Evolutionary conservation across 73 alveolate genomes (phyloP), one percentile per base, ranked within the genome.

Genomic region (Effrenium voratum): DNA sequence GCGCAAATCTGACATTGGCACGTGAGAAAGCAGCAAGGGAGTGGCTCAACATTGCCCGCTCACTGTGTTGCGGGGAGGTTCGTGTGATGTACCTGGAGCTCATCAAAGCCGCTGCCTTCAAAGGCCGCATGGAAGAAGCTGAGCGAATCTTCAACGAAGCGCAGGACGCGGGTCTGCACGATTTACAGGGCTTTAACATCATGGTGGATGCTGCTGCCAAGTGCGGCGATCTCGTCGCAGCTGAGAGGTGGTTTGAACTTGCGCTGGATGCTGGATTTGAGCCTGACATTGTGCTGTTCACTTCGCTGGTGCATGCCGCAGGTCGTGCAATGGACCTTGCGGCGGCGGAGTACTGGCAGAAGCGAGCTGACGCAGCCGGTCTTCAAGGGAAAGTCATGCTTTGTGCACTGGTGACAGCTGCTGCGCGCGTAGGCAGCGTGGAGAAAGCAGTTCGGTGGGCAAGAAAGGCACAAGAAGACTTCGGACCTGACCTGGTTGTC

Each of bases 281-380:
- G 43, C 95, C 95, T 47, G 95, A 88, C 85, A 66, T 88, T 10
- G 95, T 88, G 32, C 95, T 88, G 8, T 88, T 88, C 72, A 66
- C 95, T 10, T 88, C 95, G n/a, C 34, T 88, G 57, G 95, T 88
- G n/a, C 86, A 88, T 32, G 95, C 95, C 12, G 95, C 95, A 30
- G 28, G 40, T 46, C 86, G 95, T 38, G 12, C 32, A 8, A 73
- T 70, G 40, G 94, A 86, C 41, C 32, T 66, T 66, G 60, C 49
- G 26, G 85, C 95, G 3, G 95, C 95, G 4, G 95, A 88, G 85
- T 88, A 88, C 41, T 88, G 95, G 95, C 85, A 66, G 28, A 45
- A 41, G 10, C 84, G 95, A 8, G 83, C 95, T 0, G 47, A 3
- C 28, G 22, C 85, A 5, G 80, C 44, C 28, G 95, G 95, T 26